Base-by-base conservation (phyloP, 495 filamentous ascomycete genomes). In the Podospora pseudocomata region DNA sequence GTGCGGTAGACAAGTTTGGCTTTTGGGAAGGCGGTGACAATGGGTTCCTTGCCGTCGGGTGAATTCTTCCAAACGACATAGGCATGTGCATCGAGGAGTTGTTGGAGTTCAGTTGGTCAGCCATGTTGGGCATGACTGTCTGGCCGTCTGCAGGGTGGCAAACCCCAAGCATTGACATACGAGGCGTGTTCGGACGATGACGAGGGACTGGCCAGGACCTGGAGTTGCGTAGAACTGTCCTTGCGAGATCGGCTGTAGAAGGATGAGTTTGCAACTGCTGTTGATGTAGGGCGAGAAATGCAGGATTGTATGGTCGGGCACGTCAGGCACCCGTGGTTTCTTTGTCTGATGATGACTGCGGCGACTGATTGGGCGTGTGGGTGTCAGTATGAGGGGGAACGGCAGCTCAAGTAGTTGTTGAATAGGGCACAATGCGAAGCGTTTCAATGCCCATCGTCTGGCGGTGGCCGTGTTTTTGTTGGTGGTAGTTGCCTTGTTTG, bases 61-160 rank as follows among this genome's bases (percentile, higher is more conserved):
- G 30, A 19, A 56, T 69, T 69, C 58, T 32, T 66, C 67, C 49
- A 68, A 63, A 68, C 26, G 69, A 58, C 55, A 57, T 23, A 57
- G 70, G 62, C 18, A 49, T 67, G 4, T 67, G 69, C 72, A 73
- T 73, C 5, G 66, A 56, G 26, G 18, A 23, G 32, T 20, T 30
- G 27, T 28, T 27, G 23, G 39, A 5, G n/a, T 65, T 67, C 27
- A 65, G 65, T 55, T 67, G 65, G 70, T 70, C 69, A 70, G 73
- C 69, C 73, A 72, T 72, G 54, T 60, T 61, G 55, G 15, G 54
- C 55, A 73, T 75, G 70, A 65, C 67, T 71, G 65, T 72, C 62
- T 64, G 68, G 56, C 54, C 57, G n/a, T 39, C 19, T 39, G 65
- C 23, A 30, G 32, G 62, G 73, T 73, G 71, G 73, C 69, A 69